Evolutionary conservation across 2,329 filamentous ascomycete genomes (phyloP).

Genomic region (Hypoxylon sp.): DNA sequence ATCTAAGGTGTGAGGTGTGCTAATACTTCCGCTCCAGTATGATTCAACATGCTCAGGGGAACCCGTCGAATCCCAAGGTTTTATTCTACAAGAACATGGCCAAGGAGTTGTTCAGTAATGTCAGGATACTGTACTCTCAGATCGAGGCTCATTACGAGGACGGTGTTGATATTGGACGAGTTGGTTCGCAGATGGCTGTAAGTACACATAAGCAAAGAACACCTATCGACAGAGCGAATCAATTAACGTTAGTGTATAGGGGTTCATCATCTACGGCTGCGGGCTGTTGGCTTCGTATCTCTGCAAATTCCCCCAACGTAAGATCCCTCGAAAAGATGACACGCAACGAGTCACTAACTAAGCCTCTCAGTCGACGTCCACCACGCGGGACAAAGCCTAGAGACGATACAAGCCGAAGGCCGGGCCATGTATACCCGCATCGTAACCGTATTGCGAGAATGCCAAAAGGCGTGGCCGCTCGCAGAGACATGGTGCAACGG

Average conservation of each 20-base stretch:
- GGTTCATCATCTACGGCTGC: slow-evolving; percentile 65
- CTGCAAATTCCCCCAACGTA: slow-evolving; percentile 60
- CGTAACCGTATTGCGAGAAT: slow-evolving; percentile 57
- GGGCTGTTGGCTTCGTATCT: slow-evolving; percentile 62
- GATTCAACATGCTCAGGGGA: slow-evolving; percentile 52
- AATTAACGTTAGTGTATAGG: slow-evolving; percentile 42
- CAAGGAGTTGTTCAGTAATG: slow-evolving; percentile 58
- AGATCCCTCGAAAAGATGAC: slow-evolving; percentile 33
- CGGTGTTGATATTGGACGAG: slow-evolving; percentile 56
- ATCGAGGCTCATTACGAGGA: slow-evolving; percentile 60
- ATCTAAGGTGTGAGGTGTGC: neutral
- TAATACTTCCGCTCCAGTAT: slow-evolving; percentile 48
- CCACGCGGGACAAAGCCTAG: slow-evolving; percentile 46
- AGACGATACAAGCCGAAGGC: slow-evolving; percentile 53
- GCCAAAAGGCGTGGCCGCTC: slow-evolving; percentile 61
- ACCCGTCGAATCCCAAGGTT: slow-evolving; percentile 46
- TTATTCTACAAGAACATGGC: slow-evolving; percentile 56
- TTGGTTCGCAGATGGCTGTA: slow-evolving; percentile 63
- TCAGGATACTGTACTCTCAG: slow-evolving; percentile 58
- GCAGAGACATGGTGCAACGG: slow-evolving; percentile 62
- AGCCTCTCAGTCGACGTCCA: slow-evolving; percentile 39
- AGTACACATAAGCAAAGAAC: slow-evolving; percentile 31
- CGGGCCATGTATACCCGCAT: slow-evolving; percentile 57
- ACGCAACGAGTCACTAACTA: slow-evolving; percentile 15
- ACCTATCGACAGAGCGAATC: neutral